These are phyloP conservation scores for Stereocaulon alpinum DNA, from an alignment of 495 filamentous ascomycete species.

Conservation along the genomic window DNA sequence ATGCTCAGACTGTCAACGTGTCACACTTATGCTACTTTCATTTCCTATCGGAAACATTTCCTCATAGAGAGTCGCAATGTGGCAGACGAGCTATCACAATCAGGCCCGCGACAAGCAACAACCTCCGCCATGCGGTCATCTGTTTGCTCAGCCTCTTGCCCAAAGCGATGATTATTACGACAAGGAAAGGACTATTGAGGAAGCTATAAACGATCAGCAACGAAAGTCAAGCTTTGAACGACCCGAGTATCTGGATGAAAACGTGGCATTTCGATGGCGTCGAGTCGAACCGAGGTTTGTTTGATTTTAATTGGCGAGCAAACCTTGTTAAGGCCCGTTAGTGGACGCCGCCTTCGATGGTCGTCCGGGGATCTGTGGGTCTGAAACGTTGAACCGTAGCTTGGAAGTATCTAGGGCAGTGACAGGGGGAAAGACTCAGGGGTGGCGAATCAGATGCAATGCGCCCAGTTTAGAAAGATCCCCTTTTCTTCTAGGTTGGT, in stretches of 20 bases:
- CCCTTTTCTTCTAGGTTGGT: background rate
- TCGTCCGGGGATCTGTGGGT: background rate
- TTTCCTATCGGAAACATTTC: no score
- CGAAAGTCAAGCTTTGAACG: background rate
- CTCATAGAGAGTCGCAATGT: no score
- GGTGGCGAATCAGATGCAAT: background rate
- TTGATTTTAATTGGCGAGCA: background rate
- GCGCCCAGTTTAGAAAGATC: background rate
- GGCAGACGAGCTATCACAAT: background rate
- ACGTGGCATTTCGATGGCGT: background rate
- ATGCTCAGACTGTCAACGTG: no score
- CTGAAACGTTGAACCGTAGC: background rate
- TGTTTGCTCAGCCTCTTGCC: background rate
- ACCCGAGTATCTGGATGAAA: background rate
- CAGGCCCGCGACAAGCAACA: background rate
- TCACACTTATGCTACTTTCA: no score
- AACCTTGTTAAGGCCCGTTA: background rate
- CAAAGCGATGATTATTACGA: no score
- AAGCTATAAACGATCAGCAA: constrained; percentile 3
- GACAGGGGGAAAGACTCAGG: background rate
- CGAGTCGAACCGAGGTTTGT: background rate
- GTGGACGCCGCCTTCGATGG: background rate
- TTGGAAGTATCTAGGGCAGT: background rate
- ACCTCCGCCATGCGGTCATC: background rate
- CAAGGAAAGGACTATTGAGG: background rate